Conservation (phyloP, 768 basidiomycete species). For the Boletus subparvulus region DNA sequence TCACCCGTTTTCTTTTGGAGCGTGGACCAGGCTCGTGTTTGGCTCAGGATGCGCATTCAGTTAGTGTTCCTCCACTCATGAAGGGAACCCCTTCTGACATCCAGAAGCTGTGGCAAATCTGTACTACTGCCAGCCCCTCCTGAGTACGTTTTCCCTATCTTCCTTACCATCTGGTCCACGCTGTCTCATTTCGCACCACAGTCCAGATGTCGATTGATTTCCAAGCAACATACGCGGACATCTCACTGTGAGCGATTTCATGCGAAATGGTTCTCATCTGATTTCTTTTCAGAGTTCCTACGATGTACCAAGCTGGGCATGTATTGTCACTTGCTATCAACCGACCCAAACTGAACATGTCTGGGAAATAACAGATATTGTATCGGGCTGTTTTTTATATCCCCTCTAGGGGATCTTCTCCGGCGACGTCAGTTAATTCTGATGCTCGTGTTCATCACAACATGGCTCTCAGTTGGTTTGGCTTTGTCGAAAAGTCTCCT, state of each 20-base stretch:
- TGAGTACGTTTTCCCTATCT: slow-evolving; percentile 46
- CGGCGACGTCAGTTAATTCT: slow-evolving; percentile 43
- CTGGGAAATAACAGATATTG: not conserved
- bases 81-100: slow-evolving; percentile 1
- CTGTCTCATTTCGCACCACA: not conserved
- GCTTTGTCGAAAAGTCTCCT: slow-evolving; percentile 34
- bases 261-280: not conserved
- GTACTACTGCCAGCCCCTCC: slow-evolving; percentile 79
- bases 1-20: slow-evolving; percentile 13
- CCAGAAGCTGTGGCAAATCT: slow-evolving; percentile 54
- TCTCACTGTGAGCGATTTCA: slow-evolving; percentile 26
- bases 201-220: slow-evolving; percentile 40
- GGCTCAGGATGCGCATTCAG: slow-evolving; percentile 19
- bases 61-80: slow-evolving; percentile 1
- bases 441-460: slow-evolving; percentile 32
- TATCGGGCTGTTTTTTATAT: slow-evolving; percentile 42
- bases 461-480: slow-evolving; percentile 39
- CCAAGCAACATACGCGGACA: slow-evolving; percentile 28
- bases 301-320: slow-evolving; percentile 65
- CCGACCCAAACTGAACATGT: not conserved
- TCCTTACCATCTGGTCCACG: too few relatives aligned
- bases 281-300: slow-evolving; percentile 47
- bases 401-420: slow-evolving; percentile 46
- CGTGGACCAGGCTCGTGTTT: slow-evolving; percentile 16
- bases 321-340: not conserved